phyloP scores from a whole-genome alignment of 2,329 filamentous ascomycete genomes.

The Diaporthe sp. region DNA sequence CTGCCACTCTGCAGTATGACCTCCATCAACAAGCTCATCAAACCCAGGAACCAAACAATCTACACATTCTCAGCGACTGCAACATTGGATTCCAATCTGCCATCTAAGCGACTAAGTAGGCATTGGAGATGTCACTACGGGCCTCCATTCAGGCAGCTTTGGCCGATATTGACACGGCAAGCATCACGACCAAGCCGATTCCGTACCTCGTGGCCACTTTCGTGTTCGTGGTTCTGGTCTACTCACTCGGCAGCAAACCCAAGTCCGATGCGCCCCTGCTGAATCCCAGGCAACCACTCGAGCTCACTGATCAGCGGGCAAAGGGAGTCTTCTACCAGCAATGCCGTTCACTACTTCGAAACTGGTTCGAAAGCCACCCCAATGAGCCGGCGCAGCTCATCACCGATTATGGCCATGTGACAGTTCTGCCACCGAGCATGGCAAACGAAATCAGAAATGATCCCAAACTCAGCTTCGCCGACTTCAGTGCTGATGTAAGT shows the following conservation, averaged over 20 bases:
- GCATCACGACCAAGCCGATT: background rate
- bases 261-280: background rate
- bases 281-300: background rate
- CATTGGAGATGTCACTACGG: background rate
- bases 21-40: background rate
- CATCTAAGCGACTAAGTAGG: background rate
- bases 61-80: background rate
- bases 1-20: background rate
- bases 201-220: background rate
- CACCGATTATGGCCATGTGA: slow-evolving; percentile 10
- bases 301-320: background rate
- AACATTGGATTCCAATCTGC: background rate
- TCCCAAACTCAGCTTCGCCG: background rate
- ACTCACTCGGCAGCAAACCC: slow-evolving; percentile 3
- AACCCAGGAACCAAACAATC: too few species aligned
- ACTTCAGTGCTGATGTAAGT: background rate
- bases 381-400: slow-evolving; percentile 4
- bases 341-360: background rate
- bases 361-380: slow-evolving; percentile 16
- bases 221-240: background rate
- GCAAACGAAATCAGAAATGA: background rate
- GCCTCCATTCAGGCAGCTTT: background rate
- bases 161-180: background rate
- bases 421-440: background rate
- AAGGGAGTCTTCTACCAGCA: background rate